Conservation (phyloP, 1,284 basidiomycete genomes). For the Singerocomus inundabilis region DNA sequence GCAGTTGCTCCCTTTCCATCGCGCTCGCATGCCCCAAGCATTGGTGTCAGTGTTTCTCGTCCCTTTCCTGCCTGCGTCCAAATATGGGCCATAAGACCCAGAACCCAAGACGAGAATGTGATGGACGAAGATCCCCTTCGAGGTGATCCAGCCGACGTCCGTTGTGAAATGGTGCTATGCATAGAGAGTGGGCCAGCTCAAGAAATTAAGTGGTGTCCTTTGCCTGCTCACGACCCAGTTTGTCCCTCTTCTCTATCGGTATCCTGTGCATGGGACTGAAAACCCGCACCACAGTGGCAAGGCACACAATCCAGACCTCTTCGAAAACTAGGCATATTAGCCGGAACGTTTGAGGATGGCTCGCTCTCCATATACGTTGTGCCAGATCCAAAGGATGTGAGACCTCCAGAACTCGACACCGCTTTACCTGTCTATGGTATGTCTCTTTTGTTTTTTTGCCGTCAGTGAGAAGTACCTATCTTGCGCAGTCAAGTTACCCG, state of each 20-base stretch:
- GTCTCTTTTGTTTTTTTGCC: not conserved
- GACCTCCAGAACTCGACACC: constrained; percentile 23
- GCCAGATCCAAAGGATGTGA: constrained; percentile 67
- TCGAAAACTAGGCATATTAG: constrained; percentile 80
- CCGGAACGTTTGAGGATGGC: constrained; percentile 82
- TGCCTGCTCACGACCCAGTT: constrained; percentile 66
- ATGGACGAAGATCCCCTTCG: constrained; percentile 16
- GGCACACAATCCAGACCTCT: constrained; percentile 17
- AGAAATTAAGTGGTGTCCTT: constrained; percentile 86
- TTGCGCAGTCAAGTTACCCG: constrained; percentile 51
- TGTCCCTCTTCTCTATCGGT: constrained; percentile 2
- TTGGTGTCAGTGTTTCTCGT: constrained; percentile 52
- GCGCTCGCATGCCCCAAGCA: constrained; percentile 52
- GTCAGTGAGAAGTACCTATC: not conserved
- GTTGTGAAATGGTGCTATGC: constrained; percentile 76
- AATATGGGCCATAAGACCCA: constrained; percentile 53
- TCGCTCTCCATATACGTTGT: constrained; percentile 72
- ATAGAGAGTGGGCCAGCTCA: constrained; percentile 72
- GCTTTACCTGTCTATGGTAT: constrained; percentile 43
- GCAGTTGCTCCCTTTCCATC: constrained; percentile 79
- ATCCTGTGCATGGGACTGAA: constrained; percentile 6
- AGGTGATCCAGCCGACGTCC: constrained; percentile 37
- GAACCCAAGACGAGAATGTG: constrained; percentile 17
- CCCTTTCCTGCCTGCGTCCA: constrained; percentile 66
- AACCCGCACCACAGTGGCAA: constrained; percentile 17